Percentiles rank a stretch among this genome's conserved stretches.
phyloP scores from a whole-genome alignment of 2,329 filamentous ascomycete species.

The Xylariales sp. region DNA sequence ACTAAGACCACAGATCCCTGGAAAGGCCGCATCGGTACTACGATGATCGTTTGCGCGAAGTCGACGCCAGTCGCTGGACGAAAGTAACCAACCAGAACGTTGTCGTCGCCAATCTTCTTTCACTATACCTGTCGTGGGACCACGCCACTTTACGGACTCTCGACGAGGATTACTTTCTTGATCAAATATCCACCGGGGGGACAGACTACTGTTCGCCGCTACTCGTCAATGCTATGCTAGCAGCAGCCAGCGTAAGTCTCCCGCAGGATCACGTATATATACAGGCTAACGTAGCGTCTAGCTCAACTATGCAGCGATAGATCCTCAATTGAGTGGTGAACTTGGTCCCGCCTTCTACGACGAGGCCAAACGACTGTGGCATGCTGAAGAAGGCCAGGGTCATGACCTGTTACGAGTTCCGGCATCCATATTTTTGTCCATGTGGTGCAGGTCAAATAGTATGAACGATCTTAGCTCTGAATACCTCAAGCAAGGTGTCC shows the following conservation, averaged over 20 bases:
- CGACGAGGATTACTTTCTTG: conserved; percentile 5
- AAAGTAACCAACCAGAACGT: neutral
- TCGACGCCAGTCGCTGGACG: neutral
- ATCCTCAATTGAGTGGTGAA: neutral
- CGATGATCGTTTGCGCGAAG: neutral
- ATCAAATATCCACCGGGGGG: neutral
- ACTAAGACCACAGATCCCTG: neutral
- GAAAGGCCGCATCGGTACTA: neutral
- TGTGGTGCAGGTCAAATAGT: conserved; percentile 6
- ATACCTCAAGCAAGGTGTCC: neutral
- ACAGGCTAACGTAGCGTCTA: neutral
- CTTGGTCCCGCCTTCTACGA: conserved; percentile 3
- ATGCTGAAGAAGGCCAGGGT: neutral
- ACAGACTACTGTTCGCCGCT: conserved; percentile 3
- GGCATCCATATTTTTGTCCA: neutral
- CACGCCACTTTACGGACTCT: conserved; percentile 4
- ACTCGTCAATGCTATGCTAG: conserved; percentile 5
- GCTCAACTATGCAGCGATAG: conserved; percentile 6
- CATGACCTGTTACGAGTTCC: neutral
- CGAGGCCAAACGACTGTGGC: neutral
- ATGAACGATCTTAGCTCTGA: neutral
- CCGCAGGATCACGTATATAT: no score
- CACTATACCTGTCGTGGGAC: conserved; percentile 6
- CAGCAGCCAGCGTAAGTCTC: conserved; percentile 1
- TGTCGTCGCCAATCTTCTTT: conserved; percentile 4